Conservation (phyloP, 2,329 filamentous ascomycete species). For the Xylariaceae sp. region DNA sequence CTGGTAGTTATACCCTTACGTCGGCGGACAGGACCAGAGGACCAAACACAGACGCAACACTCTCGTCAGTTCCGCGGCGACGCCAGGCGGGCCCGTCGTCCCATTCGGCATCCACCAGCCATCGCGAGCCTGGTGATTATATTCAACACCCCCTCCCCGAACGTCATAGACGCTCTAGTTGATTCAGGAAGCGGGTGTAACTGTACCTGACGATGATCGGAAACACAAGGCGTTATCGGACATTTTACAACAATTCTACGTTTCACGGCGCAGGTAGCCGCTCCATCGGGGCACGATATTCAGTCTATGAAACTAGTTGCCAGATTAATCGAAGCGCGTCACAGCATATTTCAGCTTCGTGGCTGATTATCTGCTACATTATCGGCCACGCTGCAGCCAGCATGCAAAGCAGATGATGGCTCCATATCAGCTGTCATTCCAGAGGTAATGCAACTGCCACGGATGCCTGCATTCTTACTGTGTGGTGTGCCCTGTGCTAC, state of each 20-base stretch:
- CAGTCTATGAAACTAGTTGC: neutral
- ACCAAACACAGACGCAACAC: no score
- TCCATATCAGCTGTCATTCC: neutral
- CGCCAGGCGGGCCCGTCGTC: neutral
- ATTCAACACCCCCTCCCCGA: slow-evolving; percentile 22
- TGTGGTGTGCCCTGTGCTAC: slow-evolving; percentile 1
- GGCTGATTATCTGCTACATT: no score
- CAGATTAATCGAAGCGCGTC: neutral
- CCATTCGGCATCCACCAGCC: slow-evolving; percentile 1
- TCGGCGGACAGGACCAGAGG: slow-evolving; percentile 10
- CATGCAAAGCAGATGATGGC: neutral
- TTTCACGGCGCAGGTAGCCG: slow-evolving; percentile 12
- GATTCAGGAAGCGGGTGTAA: neutral
- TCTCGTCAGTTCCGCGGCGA: slow-evolving; percentile 11
- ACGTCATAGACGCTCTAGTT: slow-evolving; percentile 1
- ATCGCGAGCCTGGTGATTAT: slow-evolving; percentile 21
- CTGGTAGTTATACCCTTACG: slow-evolving; percentile 17
- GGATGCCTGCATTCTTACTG: slow-evolving; percentile 12
- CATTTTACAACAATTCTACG: neutral
- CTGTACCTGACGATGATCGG: neutral
- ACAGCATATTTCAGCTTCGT: neutral
- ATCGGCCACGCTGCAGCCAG: neutral
- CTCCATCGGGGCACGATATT: neutral
- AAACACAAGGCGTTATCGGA: neutral
- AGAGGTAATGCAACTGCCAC: neutral